These are phyloP conservation scores for Phialophora macrospora DNA, from an alignment of 2,329 filamentous ascomycete species.

Conservation along the genomic window DNA sequence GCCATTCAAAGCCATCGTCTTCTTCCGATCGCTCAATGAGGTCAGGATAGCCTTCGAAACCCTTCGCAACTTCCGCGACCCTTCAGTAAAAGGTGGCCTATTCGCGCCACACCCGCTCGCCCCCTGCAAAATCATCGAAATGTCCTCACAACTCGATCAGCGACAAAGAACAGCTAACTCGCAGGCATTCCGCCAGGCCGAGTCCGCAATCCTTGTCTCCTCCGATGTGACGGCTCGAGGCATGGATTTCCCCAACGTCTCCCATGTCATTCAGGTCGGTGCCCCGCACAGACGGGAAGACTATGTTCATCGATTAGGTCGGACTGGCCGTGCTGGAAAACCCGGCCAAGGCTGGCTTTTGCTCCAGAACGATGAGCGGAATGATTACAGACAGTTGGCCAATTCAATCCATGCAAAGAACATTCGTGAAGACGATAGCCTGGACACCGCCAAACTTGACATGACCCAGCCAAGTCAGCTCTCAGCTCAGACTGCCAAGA, in stretches of 20 bases:
- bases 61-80: conserved; percentile 59
- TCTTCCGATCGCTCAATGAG: conserved; percentile 79
- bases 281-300: conserved; percentile 58
- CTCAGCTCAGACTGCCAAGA: conserved; percentile 37
- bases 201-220: conserved; percentile 58
- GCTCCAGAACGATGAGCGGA: conserved; percentile 56
- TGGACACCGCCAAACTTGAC: conserved; percentile 48
- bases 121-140: conserved; percentile 62
- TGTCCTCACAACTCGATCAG: conserved; percentile 82
- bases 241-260: conserved; percentile 59
- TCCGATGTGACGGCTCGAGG: conserved; percentile 55
- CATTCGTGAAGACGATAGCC: conserved; percentile 46
- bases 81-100: conserved; percentile 40
- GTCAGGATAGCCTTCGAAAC: conserved; percentile 68
- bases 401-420: conserved; percentile 62
- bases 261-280: conserved; percentile 56
- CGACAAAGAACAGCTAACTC: conserved; percentile 69
- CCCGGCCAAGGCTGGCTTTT: conserved; percentile 67
- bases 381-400: conserved; percentile 55
- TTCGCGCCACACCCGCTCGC: conserved; percentile 75
- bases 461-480: conserved; percentile 43
- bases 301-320: conserved; percentile 50
- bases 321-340: conserved; percentile 55
- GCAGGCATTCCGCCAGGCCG: conserved; percentile 68
- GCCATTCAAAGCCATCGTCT: conserved; percentile 96